Percentiles rank a stretch among this genome's conserved stretches.
These are phyloP conservation scores for Elymus sibiricus DNA, from an alignment of 176 grass and related monocot species.

Conservation along the genomic window DNA sequence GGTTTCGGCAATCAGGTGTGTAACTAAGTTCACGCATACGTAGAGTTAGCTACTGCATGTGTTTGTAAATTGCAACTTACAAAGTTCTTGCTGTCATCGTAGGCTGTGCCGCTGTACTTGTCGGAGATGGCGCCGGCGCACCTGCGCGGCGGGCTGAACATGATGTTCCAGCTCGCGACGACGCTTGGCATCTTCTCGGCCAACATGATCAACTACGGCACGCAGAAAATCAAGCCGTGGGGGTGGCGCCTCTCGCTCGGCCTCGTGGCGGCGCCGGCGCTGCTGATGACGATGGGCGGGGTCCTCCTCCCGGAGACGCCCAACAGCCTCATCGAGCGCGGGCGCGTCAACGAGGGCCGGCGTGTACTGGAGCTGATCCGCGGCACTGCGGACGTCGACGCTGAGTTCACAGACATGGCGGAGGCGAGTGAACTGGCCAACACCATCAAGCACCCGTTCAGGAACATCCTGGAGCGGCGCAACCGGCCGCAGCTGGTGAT, in stretches of 20 bases:
- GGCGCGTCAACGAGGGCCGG: constrained; percentile 39
- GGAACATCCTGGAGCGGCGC: constrained; percentile 66
- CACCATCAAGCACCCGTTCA: constrained; percentile 68
- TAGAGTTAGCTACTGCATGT: no score
- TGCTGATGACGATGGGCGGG: constrained; percentile 69
- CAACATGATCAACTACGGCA: constrained; percentile 42
- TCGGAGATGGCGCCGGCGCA: no score
- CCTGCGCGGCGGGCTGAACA: no score
- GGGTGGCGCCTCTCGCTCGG: constrained; percentile 53
- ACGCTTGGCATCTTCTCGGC: constrained; percentile 31
- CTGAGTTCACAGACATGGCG: constrained; percentile 74
- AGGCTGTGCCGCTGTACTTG: no score
- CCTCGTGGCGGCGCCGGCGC: constrained; percentile 37
- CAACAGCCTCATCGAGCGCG: constrained; percentile 82
- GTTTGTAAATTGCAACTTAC: no score
- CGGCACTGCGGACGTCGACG: constrained; percentile 63
- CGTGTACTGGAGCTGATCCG: constrained; percentile 69
- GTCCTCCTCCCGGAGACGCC: constrained; percentile 79
- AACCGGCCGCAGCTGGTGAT: constrained; percentile 87
- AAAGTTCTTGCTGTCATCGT: no score
- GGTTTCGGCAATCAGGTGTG: constrained; percentile 44
- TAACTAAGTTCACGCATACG: no score
- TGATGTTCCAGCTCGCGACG: constrained; percentile 47
- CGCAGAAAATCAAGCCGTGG: constrained; percentile 43
- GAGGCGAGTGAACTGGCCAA: constrained; percentile 79